Base-by-base conservation (phyloP, 2,329 filamentous ascomycete species). In the Metarhizium album region DNA sequence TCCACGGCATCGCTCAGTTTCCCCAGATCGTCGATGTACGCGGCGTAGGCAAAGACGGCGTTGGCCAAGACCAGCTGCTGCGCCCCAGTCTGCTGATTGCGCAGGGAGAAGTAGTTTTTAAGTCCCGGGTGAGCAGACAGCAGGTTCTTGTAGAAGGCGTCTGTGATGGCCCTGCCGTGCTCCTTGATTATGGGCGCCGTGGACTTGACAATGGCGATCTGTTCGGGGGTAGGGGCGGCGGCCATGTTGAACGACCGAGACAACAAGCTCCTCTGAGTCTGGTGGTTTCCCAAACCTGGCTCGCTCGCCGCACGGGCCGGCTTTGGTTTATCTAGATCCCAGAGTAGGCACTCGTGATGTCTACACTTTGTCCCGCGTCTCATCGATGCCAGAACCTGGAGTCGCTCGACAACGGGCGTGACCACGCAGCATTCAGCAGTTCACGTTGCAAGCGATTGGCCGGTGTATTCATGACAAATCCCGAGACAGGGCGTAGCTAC, bases 171-270 rank as follows among this genome's bases (percentile, higher is more conserved):
- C 22, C 72, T 71, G 65, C 86, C 86, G 63, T 90, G 79, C 54
- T 80, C 72, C 55, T 80, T 76, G 8, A 90, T 74, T 23, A 88
- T 77, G 2, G 87, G 87, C 37, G 82, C 84, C 1, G 87, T 90
- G 38, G 86, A 74, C 67, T 89, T 90, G 71, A 91, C 82, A 58
- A 86, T 82, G 54, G 75, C 69, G 56, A 84, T 74, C 69, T 91
- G 86, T 29, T 75, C 71, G 31, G 74, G 68, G 11, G 82, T 82
- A 52, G 87, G 70, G 7, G 40, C 8, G 3, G 22, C 9, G 53
- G 76, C 62, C 70, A 73, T 74, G 49, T 7, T 53, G 52, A 14
- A 23, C 38, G 16, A n/a, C 7, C 27, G 4, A 9, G n/a, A n/a
- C n/a, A n/a, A n/a, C n/a, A n/a, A n/a, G n/a, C n/a, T n/a, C n/a